These are phyloP conservation scores for Metschnikowia corniflorae DNA, from an alignment of 805 yeast species.

Conservation along the genomic window DNA sequence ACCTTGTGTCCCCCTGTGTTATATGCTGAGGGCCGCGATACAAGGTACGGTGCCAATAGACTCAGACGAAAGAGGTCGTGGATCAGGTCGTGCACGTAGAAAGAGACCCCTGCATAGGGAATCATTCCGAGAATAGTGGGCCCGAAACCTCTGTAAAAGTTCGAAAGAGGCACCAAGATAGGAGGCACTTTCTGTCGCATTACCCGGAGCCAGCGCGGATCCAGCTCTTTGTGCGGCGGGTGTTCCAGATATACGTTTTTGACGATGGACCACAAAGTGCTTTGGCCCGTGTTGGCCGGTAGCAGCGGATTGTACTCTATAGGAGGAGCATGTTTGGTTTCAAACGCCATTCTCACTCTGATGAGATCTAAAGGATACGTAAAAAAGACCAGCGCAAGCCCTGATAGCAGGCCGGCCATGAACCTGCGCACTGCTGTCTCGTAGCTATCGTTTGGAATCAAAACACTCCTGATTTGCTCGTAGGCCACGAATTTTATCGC, in stretches of 20 bases:
- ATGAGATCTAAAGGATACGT: slow-evolving; percentile 92
- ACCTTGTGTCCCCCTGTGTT: slow-evolving; percentile 13
- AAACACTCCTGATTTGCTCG: slow-evolving; percentile 78
- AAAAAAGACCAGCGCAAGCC: slow-evolving; percentile 77
- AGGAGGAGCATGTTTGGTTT: slow-evolving; percentile 43
- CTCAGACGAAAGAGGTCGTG: slow-evolving; percentile 82
- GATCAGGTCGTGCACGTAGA: slow-evolving; percentile 85
- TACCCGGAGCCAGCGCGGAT: slow-evolving; percentile 36
- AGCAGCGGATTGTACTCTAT: slow-evolving; percentile 21
- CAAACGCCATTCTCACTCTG: slow-evolving; percentile 88
- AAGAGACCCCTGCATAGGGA: slow-evolving; percentile 97
- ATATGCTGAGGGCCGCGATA: slow-evolving; percentile 17
- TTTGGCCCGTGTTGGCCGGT: slow-evolving; percentile 18
- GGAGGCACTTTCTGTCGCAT: slow-evolving; percentile 33
- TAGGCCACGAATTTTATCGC: slow-evolving; percentile 95
- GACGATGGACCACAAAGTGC: slow-evolving; percentile 32
- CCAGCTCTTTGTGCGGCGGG: slow-evolving; percentile 33
- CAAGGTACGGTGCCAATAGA: slow-evolving; percentile 51
- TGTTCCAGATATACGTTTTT: slow-evolving; percentile 30
- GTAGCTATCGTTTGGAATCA: slow-evolving; percentile 69
- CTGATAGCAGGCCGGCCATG: slow-evolving; percentile 87
- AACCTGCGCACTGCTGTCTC: slow-evolving; percentile 83
- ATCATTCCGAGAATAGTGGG: slow-evolving; percentile 95
- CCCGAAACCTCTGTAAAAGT: slow-evolving; percentile 90
- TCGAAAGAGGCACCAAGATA: slow-evolving; percentile 41